Conservation (phyloP, 169 alveolate genomes). For the Cyclospora cayetanensis region DNA sequence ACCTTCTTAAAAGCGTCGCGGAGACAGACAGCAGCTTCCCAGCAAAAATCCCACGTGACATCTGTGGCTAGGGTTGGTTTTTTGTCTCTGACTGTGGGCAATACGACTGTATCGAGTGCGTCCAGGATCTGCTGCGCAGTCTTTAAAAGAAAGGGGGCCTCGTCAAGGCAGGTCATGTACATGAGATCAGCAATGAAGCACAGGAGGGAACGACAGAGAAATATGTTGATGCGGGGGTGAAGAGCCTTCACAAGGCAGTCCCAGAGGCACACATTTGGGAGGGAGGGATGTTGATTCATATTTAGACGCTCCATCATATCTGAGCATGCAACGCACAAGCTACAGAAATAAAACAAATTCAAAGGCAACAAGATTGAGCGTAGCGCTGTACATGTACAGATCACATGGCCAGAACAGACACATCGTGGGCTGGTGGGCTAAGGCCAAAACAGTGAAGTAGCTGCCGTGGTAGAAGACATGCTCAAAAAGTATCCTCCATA, state of each 20-base stretch:
- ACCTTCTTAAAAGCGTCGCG: conserved; percentile 11
- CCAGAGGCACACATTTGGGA: not conserved
- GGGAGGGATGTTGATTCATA: not conserved
- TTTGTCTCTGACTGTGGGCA: not conserved
- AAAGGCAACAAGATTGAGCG: no score
- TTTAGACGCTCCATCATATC: not conserved
- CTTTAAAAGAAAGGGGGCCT: not conserved
- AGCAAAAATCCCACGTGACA: not conserved
- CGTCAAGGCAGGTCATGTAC: conserved; percentile 23
- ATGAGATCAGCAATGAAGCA: not conserved
- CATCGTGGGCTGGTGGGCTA: no score
- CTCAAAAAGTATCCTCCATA: no score
- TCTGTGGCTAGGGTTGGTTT: not conserved
- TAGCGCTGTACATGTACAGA: no score
- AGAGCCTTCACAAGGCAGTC: not conserved
- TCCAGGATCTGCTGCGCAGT: not conserved
- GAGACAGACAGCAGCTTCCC: conserved; percentile 31
- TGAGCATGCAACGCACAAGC: no score
- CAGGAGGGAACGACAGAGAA: not conserved
- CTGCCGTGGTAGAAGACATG: no score
- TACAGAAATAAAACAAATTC: no score
- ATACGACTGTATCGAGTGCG: not conserved
- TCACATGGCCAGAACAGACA: no score
- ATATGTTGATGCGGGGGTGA: not conserved
- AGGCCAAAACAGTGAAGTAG: no score